Percentiles rank a stretch among this genome's conserved stretches.
These are phyloP conservation scores for Metschnikowia continentalis DNA, from an alignment of 805 yeast species.

Conservation along the genomic window DNA sequence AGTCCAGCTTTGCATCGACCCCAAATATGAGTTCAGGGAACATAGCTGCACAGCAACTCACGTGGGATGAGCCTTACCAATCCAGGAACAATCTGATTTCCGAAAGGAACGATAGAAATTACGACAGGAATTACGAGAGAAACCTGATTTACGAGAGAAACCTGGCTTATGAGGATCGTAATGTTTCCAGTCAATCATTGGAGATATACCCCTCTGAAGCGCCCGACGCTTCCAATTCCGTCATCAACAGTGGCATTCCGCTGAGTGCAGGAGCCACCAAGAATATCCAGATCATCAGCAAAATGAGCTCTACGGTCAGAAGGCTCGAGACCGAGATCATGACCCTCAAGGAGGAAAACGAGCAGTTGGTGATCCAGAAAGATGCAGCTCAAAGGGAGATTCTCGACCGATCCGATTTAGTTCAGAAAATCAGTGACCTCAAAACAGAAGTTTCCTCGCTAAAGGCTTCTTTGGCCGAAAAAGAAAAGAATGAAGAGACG, in stretches of 20 bases:
- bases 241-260: slow-evolving; percentile 8
- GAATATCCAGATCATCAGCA: slow-evolving; percentile 62
- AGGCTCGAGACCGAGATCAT: slow-evolving; percentile 75
- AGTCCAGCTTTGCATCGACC: neutral
- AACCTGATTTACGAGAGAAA: neutral
- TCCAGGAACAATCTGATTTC: slow-evolving; percentile 1
- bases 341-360: slow-evolving; percentile 60
- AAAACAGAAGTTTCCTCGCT: slow-evolving; percentile 25
- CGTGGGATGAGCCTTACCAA: neutral
- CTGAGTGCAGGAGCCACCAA: slow-evolving; percentile 18
- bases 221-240: slow-evolving; percentile 9
- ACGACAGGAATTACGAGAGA: too few relatives aligned
- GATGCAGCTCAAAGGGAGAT: slow-evolving; percentile 67
- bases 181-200: slow-evolving; percentile 28
- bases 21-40: neutral
- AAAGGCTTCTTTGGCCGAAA: slow-evolving; percentile 30
- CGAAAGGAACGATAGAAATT: neutral
- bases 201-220: slow-evolving; percentile 16
- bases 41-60: neutral
- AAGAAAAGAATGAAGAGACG: slow-evolving; percentile 43
- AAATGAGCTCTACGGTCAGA: slow-evolving; percentile 71
- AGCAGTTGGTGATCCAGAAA: slow-evolving; percentile 51
- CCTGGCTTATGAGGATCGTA: slow-evolving; percentile 4
- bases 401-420: slow-evolving; percentile 34
- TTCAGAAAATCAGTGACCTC: slow-evolving; percentile 28